Base-by-base conservation (phyloP, 129 eudicot species). In the Erigeron canadensis region DNA sequence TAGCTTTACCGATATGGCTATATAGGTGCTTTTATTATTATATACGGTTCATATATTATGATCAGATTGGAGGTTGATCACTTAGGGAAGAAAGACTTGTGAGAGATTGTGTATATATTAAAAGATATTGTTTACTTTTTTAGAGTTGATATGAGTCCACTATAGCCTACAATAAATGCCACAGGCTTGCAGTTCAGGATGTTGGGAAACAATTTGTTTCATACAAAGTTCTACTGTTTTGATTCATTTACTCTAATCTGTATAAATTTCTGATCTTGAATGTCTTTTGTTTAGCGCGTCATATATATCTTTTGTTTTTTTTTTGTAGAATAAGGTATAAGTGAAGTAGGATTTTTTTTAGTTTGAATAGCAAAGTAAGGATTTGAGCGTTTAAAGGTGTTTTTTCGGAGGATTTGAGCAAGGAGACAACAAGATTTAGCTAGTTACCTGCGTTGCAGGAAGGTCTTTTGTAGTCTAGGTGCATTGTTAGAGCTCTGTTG, bases 401-500 rank as follows among this genome's bases (percentile, higher is more conserved):
- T 38, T 62, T 73, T 6, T 63, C 10, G 13, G 13, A 38, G 40
- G 21, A 48, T 8, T 61, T 61, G 0, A 9, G 41, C 5, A 28
- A 34, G 55, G 62, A 43, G 57, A 21, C 21, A 1, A 16, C 44
- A 22, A 22, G 21, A 46, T 45, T 37, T 72, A 59, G 16, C 34
- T 72, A 43, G 8, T 17, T 28, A n/a, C 40, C 9, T 60, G 46
- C 61, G 10, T 15, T 15, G 10, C 10, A 37, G 60, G 72, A 68
- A 68, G 45, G 46, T 68, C 6, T 46, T 8, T 60, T 57, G 57
- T 10, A 57, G 23, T 13, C 40, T 70, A 70, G 63, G 50, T 69
- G 63, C 74, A 69, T 4, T 37, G 72, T 67, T 67, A 67, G 10
- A 21, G 74, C 63, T 70, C 54, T 56, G 53, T 41, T 70, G 63